Percentiles rank a stretch among this genome's conserved stretches.
phyloP scores from a whole-genome alignment of 2,329 filamentous ascomycete species.

The Neurospora sp. region DNA sequence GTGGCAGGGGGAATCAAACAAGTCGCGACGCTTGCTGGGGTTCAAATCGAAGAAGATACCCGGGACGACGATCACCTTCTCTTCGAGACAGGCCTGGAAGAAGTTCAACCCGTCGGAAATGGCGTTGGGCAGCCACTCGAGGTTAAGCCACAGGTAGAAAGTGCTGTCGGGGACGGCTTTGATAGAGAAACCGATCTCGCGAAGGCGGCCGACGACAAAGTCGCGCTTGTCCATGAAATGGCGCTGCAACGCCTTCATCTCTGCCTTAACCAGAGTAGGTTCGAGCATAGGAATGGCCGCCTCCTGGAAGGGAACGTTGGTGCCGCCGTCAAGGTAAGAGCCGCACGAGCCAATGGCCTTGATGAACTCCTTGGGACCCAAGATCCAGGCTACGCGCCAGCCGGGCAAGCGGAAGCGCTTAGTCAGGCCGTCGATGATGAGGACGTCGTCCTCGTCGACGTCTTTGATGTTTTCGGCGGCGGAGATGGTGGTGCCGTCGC shows the following conservation, averaged over 20 bases:
- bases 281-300: conserved; percentile 91
- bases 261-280: conserved; percentile 64
- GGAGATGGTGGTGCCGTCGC: conserved; percentile 81
- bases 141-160: conserved; percentile 78
- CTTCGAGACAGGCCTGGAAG: conserved; percentile 85
- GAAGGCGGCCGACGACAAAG: conserved; percentile 72
- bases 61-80: conserved; percentile 93
- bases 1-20: conserved; percentile 93
- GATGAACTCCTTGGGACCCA: conserved; percentile 94
- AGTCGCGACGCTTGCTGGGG: conserved; percentile 75
- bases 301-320: conserved; percentile 92
- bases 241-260: conserved; percentile 81
- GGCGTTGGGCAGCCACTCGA: conserved; percentile 59
- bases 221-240: conserved; percentile 92
- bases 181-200: conserved; percentile 79
- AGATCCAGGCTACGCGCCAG: conserved; percentile 93
- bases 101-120: conserved; percentile 94
- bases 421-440: conserved; percentile 91
- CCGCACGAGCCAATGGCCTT: conserved; percentile 87
- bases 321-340: conserved; percentile 88
- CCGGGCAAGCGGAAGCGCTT: conserved; percentile 95
- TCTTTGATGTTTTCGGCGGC: conserved; percentile 85
- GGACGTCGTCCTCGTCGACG: conserved; percentile 80
- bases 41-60: conserved; percentile 98
- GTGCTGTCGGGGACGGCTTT: conserved; percentile 81